phyloP scores from a whole-genome alignment of 2,329 filamentous ascomycete genomes.

The Emmonsiellopsis sp. region DNA sequence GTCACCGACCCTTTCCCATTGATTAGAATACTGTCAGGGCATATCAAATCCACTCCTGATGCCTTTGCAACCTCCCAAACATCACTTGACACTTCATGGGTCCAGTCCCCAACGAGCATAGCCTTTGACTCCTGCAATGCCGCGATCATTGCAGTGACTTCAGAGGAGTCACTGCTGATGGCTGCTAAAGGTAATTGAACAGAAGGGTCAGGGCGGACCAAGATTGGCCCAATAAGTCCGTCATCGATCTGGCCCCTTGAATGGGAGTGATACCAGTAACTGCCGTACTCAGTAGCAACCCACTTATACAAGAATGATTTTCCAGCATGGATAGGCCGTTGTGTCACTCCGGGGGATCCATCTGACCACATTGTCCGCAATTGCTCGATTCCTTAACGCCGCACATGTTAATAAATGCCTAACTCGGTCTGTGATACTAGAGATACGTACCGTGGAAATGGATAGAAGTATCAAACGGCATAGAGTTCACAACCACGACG shows the following conservation, averaged over 20 bases:
- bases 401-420: too few species aligned
- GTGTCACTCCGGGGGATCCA: conserved; percentile 49
- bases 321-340: conserved; percentile 44
- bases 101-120: background rate
- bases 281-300: conserved; percentile 46
- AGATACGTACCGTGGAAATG: conserved; percentile 22
- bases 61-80: background rate
- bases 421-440: too few species aligned
- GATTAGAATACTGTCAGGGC: conserved; percentile 15
- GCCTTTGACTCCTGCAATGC: background rate
- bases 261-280: conserved; percentile 42
- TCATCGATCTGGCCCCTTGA: background rate
- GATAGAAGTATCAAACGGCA: conserved; percentile 22
- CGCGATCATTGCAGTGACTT: background rate
- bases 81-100: background rate
- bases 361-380: conserved; percentile 40
- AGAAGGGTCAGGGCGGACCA: background rate
- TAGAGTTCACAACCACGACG: conserved; percentile 20
- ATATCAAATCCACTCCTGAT: conserved; percentile 14
- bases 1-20: conserved; percentile 15
- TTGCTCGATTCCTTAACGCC: background rate
- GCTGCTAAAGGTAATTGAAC: background rate
- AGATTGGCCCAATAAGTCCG: background rate
- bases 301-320: conserved; percentile 45
- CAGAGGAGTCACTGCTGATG: background rate